A percentile compares a stretch with the other conserved stretches of the same genome.
Evolutionary conservation across 208 protist species (phyloP).

Genomic region (Entamoeba invadens): DNA sequence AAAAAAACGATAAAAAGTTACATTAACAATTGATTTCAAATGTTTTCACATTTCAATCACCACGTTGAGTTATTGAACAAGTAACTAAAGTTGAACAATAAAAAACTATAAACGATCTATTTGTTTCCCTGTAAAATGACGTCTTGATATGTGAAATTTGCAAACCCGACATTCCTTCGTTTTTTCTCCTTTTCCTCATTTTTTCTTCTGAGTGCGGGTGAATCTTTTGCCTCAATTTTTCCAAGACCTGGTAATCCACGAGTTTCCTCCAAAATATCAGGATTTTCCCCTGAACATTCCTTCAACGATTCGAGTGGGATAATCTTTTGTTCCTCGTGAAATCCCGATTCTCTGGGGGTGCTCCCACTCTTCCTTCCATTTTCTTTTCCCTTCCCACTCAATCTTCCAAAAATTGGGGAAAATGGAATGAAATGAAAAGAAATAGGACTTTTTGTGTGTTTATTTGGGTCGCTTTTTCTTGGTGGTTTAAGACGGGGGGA

Average conservation of each 20-base stretch:
- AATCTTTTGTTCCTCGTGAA: not conserved
- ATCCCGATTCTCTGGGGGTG: not conserved
- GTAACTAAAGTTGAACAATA: no score
- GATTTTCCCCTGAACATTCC: not conserved
- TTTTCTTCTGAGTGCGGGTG: not conserved
- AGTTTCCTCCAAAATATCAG: not conserved
- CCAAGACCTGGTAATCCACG: not conserved
- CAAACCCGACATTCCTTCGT: no score
- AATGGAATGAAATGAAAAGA: not conserved
- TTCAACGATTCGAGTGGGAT: not conserved
- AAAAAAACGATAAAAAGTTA: no score
- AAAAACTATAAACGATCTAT: no score
- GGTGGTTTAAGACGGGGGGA: no score
- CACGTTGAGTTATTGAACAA: no score
- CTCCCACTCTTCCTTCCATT: not conserved
- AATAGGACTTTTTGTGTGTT: not conserved
- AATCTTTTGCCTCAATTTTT: not conserved
- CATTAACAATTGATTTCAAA: no score
- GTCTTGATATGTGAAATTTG: no score
- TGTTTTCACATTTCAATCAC: no score
- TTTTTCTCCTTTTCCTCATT: not conserved
- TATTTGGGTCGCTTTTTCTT: not conserved
- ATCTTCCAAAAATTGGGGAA: not conserved
- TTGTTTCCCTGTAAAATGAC: no score
- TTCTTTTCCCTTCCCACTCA: not conserved